Evolutionary conservation across 73 alveolate species (phyloP).

Genomic region (Paraurostyla sp.): DNA sequence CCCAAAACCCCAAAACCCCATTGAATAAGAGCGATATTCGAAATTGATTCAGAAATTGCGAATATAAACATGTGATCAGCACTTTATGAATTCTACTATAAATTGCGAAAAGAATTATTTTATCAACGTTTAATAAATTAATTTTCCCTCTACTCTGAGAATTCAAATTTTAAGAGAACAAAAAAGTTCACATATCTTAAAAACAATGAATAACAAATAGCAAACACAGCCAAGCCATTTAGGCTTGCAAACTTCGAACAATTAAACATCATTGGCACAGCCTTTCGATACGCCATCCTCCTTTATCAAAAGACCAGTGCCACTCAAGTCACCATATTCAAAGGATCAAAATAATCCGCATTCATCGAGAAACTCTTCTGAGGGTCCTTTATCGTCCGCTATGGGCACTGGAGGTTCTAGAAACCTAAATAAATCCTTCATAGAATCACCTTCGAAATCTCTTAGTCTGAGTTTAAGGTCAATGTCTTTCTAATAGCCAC

Average conservation of each 20-base stretch:
- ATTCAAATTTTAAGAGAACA: slow-evolving; percentile 47
- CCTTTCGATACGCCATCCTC: slow-evolving; percentile 43
- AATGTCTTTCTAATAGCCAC: not conserved
- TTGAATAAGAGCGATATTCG: not conserved
- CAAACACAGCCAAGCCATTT: not conserved
- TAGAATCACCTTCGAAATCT: not conserved
- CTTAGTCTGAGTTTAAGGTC: not conserved
- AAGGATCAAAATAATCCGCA: slow-evolving; percentile 35
- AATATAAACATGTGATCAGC: not conserved
- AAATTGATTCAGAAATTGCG: slow-evolving; percentile 43
- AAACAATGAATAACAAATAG: slow-evolving; percentile 12
- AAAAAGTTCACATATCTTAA: not conserved
- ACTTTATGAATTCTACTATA: not conserved
- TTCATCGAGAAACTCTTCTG: slow-evolving; percentile 22
- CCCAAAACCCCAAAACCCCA: slow-evolving; percentile 62
- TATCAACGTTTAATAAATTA: slow-evolving; percentile 42
- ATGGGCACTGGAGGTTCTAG: not conserved
- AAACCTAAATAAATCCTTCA: not conserved
- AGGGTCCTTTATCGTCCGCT: not conserved
- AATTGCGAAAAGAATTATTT: slow-evolving; percentile 11
- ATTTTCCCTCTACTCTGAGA: slow-evolving; percentile 51
- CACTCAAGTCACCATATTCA: slow-evolving; percentile 40
- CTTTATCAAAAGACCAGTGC: slow-evolving; percentile 45
- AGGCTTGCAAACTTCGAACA: slow-evolving; percentile 8
- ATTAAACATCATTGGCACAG: slow-evolving; percentile 1